Conservation (phyloP, 1,284 basidiomycete species). For the Xerocomus minutiporus region DNA sequence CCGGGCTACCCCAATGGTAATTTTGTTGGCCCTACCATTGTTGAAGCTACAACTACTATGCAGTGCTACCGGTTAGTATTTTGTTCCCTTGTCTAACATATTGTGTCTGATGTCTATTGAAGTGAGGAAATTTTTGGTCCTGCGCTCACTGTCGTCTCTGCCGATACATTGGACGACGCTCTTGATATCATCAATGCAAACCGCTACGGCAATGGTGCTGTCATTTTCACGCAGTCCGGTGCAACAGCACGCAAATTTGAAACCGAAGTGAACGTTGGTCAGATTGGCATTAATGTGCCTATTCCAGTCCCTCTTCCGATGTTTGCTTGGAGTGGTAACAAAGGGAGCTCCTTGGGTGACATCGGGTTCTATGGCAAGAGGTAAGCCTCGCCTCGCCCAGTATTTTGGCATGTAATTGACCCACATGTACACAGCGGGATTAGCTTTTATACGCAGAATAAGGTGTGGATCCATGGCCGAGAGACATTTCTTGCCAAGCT, state of each 20-base stretch:
- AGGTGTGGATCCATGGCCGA: constrained; percentile 40
- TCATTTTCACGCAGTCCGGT: constrained; percentile 96
- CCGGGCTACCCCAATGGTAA: constrained; percentile 85
- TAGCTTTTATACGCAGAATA: constrained; percentile 89
- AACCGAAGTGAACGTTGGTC: constrained; percentile 79
- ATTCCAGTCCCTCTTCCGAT: constrained; percentile 88
- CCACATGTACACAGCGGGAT: constrained; percentile 51
- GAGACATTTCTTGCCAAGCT: background rate
- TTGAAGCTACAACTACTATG: constrained; percentile 83
- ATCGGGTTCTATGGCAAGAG: constrained; percentile 87
- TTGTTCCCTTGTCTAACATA: background rate
- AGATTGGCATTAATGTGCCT: constrained; percentile 92
- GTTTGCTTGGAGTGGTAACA: constrained; percentile 93
- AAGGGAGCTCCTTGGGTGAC: constrained; percentile 85
- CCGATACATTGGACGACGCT: constrained; percentile 88
- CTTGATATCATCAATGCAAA: constrained; percentile 87
- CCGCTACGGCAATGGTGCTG: constrained; percentile 90
- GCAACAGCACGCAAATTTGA: constrained; percentile 95
- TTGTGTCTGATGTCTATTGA: constrained; percentile 5
- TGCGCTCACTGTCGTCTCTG: constrained; percentile 76
- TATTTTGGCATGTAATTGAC: constrained; percentile 2
- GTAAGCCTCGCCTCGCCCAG: constrained; percentile 32
- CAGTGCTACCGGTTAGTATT: constrained; percentile 74
- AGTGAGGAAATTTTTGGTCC: constrained; percentile 97
- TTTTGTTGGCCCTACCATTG: constrained; percentile 91